Evolutionary conservation across 106 monocot species (phyloP).

Genomic region (Phalaenopsis equestris): DNA sequence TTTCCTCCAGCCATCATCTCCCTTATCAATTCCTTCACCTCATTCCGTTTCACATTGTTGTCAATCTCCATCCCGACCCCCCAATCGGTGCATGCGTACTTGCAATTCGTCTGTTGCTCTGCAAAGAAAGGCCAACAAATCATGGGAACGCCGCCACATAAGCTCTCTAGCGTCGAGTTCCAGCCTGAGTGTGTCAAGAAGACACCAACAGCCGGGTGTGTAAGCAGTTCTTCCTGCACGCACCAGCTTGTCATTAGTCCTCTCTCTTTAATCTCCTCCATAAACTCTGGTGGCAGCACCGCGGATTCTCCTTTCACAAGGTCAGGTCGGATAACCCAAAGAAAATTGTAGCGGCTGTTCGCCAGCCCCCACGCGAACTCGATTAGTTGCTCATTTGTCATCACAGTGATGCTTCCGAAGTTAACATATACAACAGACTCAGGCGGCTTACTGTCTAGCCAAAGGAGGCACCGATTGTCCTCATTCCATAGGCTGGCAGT

Average conservation of each 20-base stretch:
- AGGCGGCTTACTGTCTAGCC: conserved; percentile 25
- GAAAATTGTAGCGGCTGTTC: conserved; percentile 5
- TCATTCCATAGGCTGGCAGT: conserved; percentile 46
- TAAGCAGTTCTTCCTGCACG: conserved; percentile 13
- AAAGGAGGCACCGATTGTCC: conserved; percentile 21
- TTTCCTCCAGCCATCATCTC: conserved; percentile 14
- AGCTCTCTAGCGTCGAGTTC: conserved; percentile 59
- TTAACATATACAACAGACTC: conserved; percentile 16
- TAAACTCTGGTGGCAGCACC: conserved; percentile 8
- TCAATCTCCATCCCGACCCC: conserved; percentile 17
- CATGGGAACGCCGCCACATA: conserved; percentile 20
- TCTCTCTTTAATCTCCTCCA: background rate
- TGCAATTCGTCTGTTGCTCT: conserved; percentile 28
- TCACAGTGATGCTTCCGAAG: conserved; percentile 13
- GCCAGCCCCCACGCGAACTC: conserved; percentile 21
- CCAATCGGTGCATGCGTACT: conserved; percentile 7
- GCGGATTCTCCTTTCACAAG: conserved; percentile 14
- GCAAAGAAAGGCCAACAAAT: conserved; percentile 32
- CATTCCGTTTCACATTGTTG: conserved; percentile 8
- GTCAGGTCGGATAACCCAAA: conserved; percentile 13
- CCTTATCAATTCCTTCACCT: conserved; percentile 12
- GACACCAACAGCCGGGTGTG: conserved; percentile 7
- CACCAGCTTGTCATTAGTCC: conserved; percentile 8
- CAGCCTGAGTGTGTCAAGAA: conserved; percentile 74
- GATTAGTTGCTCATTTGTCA: conserved; percentile 7